A percentile compares a stretch with the other conserved stretches of the same genome.
phyloP scores from a whole-genome alignment of 495 filamentous ascomycete species.

The Peziza echinospora region DNA sequence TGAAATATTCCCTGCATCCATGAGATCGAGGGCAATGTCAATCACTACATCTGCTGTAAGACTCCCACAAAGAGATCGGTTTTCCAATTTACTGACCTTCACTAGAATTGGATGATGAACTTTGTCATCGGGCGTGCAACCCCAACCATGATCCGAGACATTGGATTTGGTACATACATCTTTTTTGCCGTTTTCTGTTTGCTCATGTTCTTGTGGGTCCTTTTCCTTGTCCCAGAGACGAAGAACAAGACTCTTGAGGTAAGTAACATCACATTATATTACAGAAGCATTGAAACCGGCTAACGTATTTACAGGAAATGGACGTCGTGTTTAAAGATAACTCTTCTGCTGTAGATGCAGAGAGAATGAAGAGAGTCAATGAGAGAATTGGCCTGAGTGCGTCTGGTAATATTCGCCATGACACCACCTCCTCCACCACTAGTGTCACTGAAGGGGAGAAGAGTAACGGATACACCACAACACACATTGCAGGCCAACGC shows the following conservation, averaged over 20 bases:
- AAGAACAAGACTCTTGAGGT: constrained; percentile 36
- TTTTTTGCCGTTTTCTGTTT: constrained; percentile 35
- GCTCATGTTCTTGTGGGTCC: constrained; percentile 30
- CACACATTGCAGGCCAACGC: no score
- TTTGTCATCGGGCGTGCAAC: neutral
- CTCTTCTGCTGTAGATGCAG: neutral
- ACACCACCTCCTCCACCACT: neutral
- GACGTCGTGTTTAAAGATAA: constrained; percentile 35
- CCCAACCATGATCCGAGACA: constrained; percentile 25
- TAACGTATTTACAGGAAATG: constrained; percentile 31
- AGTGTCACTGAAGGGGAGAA: neutral
- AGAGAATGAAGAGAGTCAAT: neutral
- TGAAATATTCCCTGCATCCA: constrained; percentile 51
- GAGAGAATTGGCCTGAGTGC: neutral
- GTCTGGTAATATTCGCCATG: neutral
- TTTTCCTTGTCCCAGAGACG: constrained; percentile 38
- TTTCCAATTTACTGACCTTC: no score
- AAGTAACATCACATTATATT: constrained; percentile 20
- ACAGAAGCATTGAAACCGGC: constrained; percentile 21
- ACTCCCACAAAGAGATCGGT: no score
- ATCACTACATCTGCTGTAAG: constrained; percentile 1
- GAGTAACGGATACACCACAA: neutral
- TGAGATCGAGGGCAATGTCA: constrained; percentile 38
- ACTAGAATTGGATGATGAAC: constrained; percentile 1
- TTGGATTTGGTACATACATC: constrained; percentile 33